These are phyloP conservation scores for Tricharina praecox DNA, from an alignment of 495 filamentous ascomycete genomes.

Conservation along the genomic window DNA sequence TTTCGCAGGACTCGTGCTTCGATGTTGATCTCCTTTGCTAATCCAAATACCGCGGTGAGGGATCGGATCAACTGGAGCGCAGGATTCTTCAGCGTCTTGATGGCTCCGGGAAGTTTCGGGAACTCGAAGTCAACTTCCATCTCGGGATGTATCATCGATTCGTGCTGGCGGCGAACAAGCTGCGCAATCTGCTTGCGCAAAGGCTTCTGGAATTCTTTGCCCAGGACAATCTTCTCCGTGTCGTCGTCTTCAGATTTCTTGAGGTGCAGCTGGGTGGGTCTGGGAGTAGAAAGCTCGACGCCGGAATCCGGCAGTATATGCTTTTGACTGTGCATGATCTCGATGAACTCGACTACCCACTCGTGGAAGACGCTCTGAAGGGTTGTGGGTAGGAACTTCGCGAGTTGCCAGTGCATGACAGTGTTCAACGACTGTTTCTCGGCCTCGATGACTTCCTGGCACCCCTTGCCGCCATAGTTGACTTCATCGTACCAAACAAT, in stretches of 20 bases:
- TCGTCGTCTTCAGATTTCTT: conserved; percentile 40
- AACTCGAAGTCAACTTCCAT: conserved; percentile 76
- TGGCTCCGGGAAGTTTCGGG: conserved; percentile 65
- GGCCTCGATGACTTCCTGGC: conserved; percentile 59
- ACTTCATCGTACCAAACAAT: conserved; percentile 99
- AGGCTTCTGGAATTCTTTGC: conserved; percentile 66
- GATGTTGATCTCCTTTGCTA: conserved; percentile 73
- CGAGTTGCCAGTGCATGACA: conserved; percentile 97
- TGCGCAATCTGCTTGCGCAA: conserved; percentile 71
- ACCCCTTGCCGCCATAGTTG: conserved; percentile 94
- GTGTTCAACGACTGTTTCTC: conserved; percentile 79
- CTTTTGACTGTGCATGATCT: conserved; percentile 72
- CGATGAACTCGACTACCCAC: conserved; percentile 86
- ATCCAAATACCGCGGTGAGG: conserved; percentile 72
- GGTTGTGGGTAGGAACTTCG: conserved; percentile 61
- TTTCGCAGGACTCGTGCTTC: conserved; percentile 76
- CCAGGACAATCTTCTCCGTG: conserved; percentile 44
- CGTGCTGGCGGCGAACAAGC: conserved; percentile 65
- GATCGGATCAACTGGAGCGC: conserved; percentile 78
- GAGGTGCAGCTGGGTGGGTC: conserved; percentile 61
- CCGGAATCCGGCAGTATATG: conserved; percentile 27
- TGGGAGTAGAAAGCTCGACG: conserved; percentile 39
- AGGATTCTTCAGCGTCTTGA: conserved; percentile 45
- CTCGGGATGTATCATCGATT: conserved; percentile 78
- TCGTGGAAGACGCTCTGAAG: conserved; percentile 79